Percentiles rank a stretch among this genome's conserved stretches.
phyloP scores from a whole-genome alignment of 1,284 basidiomycete species.

The Moniliophthora roreri region DNA sequence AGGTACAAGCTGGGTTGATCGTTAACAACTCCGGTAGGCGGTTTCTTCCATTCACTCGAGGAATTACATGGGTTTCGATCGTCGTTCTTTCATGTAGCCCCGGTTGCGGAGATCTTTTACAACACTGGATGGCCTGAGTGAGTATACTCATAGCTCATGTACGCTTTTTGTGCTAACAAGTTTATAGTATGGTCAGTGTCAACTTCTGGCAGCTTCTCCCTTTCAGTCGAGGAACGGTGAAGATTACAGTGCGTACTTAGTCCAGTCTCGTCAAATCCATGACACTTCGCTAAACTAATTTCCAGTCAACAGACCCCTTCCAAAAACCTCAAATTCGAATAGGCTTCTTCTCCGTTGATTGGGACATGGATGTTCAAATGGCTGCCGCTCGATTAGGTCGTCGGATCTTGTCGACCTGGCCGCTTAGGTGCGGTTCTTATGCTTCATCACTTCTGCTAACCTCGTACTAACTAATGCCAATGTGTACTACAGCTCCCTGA shows the following conservation, averaged over 20 bases:
- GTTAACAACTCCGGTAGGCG: slow-evolving; percentile 40
- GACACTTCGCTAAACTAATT: no score
- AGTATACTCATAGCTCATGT: slow-evolving; percentile 21
- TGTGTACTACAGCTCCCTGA: background rate
- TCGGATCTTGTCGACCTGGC: slow-evolving; percentile 40
- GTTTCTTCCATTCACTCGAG: background rate
- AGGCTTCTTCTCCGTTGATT: slow-evolving; percentile 48
- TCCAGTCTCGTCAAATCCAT: no score
- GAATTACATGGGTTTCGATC: background rate
- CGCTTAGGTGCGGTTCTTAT: slow-evolving; percentile 32
- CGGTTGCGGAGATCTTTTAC: slow-evolving; percentile 44
- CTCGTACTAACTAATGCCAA: no score
- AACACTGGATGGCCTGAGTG: slow-evolving; percentile 38
- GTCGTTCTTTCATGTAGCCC: slow-evolving; percentile 31
- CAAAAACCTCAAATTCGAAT: slow-evolving; percentile 43
- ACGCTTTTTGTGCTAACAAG: background rate
- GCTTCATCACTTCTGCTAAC: no score
- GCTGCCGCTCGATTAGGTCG: slow-evolving; percentile 45
- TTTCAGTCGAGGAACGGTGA: slow-evolving; percentile 51
- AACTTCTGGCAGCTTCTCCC: slow-evolving; percentile 54
- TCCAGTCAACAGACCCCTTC: slow-evolving; percentile 45
- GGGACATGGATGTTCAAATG: slow-evolving; percentile 50
- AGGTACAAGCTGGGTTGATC: slow-evolving; percentile 43
- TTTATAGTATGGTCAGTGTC: slow-evolving; percentile 40
- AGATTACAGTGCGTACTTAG: slow-evolving; percentile 42